Conservation (phyloP, 192 early-diverging fungal genomes). For the Pilaira anomala region DNA sequence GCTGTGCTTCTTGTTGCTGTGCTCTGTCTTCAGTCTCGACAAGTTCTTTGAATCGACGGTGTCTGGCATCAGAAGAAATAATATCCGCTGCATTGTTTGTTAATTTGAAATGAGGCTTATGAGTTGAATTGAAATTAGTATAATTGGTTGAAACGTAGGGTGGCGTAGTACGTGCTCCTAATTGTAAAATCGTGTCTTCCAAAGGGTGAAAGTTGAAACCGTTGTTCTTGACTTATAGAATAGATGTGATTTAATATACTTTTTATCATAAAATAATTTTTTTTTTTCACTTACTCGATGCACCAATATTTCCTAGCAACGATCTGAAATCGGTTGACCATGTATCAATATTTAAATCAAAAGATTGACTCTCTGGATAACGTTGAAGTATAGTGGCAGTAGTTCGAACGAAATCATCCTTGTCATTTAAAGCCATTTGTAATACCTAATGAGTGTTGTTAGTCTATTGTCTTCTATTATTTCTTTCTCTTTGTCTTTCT, state of each 20-base stretch:
- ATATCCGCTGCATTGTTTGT: background rate
- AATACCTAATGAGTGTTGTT: background rate
- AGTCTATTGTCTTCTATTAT: background rate
- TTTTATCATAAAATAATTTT: background rate
- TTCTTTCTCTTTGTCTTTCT: no score
- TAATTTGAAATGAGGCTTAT: conserved; percentile 6
- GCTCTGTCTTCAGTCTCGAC: conserved; percentile 16
- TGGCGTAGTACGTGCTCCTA: background rate
- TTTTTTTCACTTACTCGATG: conserved; percentile 11
- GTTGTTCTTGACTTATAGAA: conserved; percentile 7
- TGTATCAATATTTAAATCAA: conserved; percentile 4
- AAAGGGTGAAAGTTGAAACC: conserved; percentile 25
- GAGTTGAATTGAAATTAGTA: background rate
- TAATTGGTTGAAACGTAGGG: conserved; percentile 3
- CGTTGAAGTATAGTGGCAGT: conserved; percentile 8
- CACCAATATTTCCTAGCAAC: conserved; percentile 1
- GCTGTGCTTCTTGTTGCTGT: background rate
- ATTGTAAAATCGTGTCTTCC: conserved; percentile 17
- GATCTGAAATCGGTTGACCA: background rate
- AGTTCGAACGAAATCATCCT: background rate
- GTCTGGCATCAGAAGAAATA: conserved; percentile 9
- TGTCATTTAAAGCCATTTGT: conserved; percentile 4
- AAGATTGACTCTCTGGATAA: background rate
- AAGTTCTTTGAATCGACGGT: conserved; percentile 2
- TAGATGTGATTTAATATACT: background rate